Evolutionary conservation across 2,329 filamentous ascomycete genomes (phyloP), one percentile per base, ranked within the genome.

Genomic region (Pseudocercospora crystallina): DNA sequence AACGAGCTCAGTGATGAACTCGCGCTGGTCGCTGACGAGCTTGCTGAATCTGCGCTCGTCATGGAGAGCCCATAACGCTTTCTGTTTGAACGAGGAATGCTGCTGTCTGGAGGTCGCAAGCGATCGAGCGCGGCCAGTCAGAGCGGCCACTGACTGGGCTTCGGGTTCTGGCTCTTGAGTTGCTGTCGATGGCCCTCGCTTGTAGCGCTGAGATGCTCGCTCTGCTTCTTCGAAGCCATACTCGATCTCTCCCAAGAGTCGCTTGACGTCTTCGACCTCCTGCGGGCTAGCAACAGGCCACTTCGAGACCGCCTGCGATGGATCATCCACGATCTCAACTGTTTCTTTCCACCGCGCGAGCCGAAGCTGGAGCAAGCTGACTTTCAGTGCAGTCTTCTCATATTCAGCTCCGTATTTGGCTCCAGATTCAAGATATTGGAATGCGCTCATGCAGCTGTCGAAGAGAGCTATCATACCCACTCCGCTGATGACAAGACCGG

Each of bases 401-500:
- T 65, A 73, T 37, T 74, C 68, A 15, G 43, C 33, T 0, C 62
- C 67, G 38, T 72, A 72, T 32, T 62, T 56, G 0, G 57, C 61
- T 14, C 69, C 69, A 1, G 74, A 59, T 40, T 76, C 69, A 40
- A 76, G 53, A 52, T 71, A 71, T 14, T 69, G 64, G 51, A 77
- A 76, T 50, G 66, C 72, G 32, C 69, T 63, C 34, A 76, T 62
- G 38, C 67, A 72, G 48, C 64, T 64, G 37, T 67, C 71, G 39
- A 75, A 74, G 10, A 69, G 50, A 2, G 60, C 53, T 14, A 69
- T 70, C 2, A 74, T 49, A 35, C 68, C 66, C 7, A 71, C 53
- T 0, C 63, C 69, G n/a, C 69, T 59, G 9, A 61, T 50, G 5
- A 53, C 51, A 14, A 61, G 41, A 8, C 58, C 56, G 11, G 56